phyloP scores from a whole-genome alignment of 768 basidiomycete species.

The Mrakia hoshinonis region DNA sequence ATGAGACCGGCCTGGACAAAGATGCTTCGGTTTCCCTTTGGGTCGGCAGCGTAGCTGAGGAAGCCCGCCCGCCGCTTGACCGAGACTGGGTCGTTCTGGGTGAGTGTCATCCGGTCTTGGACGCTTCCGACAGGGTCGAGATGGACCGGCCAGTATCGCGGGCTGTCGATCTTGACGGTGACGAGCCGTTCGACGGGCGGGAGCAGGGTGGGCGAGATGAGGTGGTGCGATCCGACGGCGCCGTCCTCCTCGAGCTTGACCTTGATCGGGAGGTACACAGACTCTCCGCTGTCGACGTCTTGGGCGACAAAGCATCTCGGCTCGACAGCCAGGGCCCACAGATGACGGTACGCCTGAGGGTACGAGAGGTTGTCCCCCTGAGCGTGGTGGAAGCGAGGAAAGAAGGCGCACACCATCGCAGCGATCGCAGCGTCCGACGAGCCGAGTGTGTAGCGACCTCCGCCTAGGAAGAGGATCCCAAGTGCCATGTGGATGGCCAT shows the following conservation, averaged over 20 bases:
- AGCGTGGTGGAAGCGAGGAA: slow-evolving; percentile 70
- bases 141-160: slow-evolving; percentile 89
- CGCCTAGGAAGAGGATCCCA: slow-evolving; percentile 85
- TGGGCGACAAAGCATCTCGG: slow-evolving; percentile 84
- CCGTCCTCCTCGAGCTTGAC: slow-evolving; percentile 64
- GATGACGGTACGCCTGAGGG: slow-evolving; percentile 82
- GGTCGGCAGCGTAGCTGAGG: slow-evolving; percentile 86
- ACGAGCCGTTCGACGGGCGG: slow-evolving; percentile 74
- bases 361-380: slow-evolving; percentile 83
- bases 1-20: slow-evolving; percentile 81
- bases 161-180: slow-evolving; percentile 81
- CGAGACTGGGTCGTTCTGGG: slow-evolving; percentile 71
- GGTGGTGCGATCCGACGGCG: slow-evolving; percentile 52
- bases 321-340: slow-evolving; percentile 94
- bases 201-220: slow-evolving; percentile 87
- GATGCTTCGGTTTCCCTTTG: slow-evolving; percentile 81
- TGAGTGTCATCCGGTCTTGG: slow-evolving; percentile 57
- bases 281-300: slow-evolving; percentile 83
- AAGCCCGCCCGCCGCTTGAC: slow-evolving; percentile 90
- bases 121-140: slow-evolving; percentile 49
- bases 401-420: slow-evolving; percentile 79
- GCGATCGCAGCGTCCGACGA: slow-evolving; percentile 87
- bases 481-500: slow-evolving; percentile 82
- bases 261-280: slow-evolving; percentile 87
- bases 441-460: slow-evolving; percentile 83